These are phyloP conservation scores for Saccharomycodes ludwigii DNA, from an alignment of 805 yeast species.

Conservation along the genomic window DNA sequence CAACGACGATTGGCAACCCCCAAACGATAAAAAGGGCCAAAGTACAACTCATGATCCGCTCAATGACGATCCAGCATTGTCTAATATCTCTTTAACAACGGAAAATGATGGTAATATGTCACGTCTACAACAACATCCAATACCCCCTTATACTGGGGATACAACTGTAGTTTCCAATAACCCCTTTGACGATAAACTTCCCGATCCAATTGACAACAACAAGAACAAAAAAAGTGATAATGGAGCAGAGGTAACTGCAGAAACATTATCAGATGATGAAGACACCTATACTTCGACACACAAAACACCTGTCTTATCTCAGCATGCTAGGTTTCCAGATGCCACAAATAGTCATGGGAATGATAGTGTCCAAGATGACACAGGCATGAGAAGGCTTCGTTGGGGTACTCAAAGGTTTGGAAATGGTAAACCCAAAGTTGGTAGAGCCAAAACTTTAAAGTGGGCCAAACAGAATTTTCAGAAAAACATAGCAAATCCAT, in stretches of 20 bases:
- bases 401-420: constrained; percentile 86
- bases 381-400: constrained; percentile 61
- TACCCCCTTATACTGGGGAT: neutral
- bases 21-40: too few relatives aligned
- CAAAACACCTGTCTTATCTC: constrained; percentile 16
- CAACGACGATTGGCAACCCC: too few relatives aligned
- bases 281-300: too few relatives aligned
- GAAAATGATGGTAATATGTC: too few relatives aligned
- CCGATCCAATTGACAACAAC: constrained; percentile 1
- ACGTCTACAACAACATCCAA: too few relatives aligned
- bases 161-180: constrained; percentile 3
- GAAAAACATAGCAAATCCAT: neutral
- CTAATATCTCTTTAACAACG: too few relatives aligned
- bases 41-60: too few relatives aligned
- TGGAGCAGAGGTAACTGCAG: neutral
- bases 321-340: constrained; percentile 15
- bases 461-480: constrained; percentile 28
- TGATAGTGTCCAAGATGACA: neutral
- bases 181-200: constrained; percentile 1
- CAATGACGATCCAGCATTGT: too few relatives aligned
- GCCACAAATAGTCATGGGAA: constrained; percentile 7
- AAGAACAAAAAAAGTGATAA: constrained; percentile 1
- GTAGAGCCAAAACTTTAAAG: constrained; percentile 49
- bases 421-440: constrained; percentile 51
- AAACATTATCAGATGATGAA: constrained; percentile 4